Base-by-base conservation (phyloP, 140 eudicot genomes). In the Eryngium alpinum region DNA sequence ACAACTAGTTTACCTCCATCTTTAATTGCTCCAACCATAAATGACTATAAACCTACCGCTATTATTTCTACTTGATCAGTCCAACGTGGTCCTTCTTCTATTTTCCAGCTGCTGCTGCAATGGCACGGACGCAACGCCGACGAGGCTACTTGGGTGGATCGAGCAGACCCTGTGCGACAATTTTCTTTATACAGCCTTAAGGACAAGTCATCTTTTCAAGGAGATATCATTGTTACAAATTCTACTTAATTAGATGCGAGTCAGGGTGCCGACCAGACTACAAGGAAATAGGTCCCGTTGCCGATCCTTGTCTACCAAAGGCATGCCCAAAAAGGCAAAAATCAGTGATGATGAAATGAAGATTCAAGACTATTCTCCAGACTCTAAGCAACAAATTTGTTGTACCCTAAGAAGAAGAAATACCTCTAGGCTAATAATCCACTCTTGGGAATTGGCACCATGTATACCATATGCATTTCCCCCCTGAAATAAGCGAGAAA, bases 401-500 rank as follows among this genome's bases (percentile, higher is more conserved):
- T n/a, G n/a, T n/a, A n/a, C n/a, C n/a, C n/a, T n/a, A n/a, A 43
- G 28, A 34, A 24, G 72, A 50, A 27, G 27, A 81, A 49, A 75
- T 87, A 94, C 99, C 98, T 94, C 94, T 97, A 94, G 92, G 91
- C 97, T 92, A 67, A 92, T 94, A 69, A 92, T 80, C 98, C 98
- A 94, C 86, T 89, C 91, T 59, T 96, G 59, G 52, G 86, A 89
- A 85, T 95, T 95, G 86, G 90, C 92, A 65, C 98, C 97, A 86
- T 88, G 90, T 72, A 94, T 92, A 80, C 97, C 98, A 85, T 97
- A 94, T 29, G n/a, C n/a, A n/a, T 84, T 84, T 78, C 91, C 97
- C 86, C 97, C 97, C 97, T 95, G 81, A 82, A 17, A 87, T 34
- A 53, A 89, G 43, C 66, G 79, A 27, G 12, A 77, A 5, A 38